Conservation (phyloP, 352 stramenopile genomes). For the Phytophthora rubi region DNA sequence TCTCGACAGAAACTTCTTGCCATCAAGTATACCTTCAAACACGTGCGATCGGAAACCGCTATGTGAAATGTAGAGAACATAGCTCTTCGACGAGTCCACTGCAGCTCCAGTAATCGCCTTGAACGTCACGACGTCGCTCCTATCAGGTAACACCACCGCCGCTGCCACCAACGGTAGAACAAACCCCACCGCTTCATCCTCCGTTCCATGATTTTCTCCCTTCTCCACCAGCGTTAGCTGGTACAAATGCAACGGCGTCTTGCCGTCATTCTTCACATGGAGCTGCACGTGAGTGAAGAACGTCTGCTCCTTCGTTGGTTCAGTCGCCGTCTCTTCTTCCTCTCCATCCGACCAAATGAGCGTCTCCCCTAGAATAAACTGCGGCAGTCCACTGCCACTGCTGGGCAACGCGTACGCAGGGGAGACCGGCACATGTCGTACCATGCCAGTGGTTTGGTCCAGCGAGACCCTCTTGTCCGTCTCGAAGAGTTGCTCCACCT, state of each 20-base stretch:
- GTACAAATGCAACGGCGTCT: constrained; percentile 59
- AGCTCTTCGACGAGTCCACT: constrained; percentile 39
- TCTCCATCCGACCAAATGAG: constrained; percentile 45
- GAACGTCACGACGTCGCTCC: constrained; percentile 34
- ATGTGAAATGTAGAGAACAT: constrained; percentile 69
- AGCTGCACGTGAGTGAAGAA: constrained; percentile 49
- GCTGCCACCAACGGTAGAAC: constrained; percentile 41
- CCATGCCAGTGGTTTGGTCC: constrained; percentile 35
- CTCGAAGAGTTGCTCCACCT: constrained; percentile 40
- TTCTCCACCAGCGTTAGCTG: constrained; percentile 40
- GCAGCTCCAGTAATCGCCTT: constrained; percentile 35
- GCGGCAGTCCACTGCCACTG: constrained; percentile 50
- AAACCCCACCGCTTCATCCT: constrained; percentile 15
- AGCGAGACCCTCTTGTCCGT: constrained; percentile 30
- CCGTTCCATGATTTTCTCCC: not conserved
- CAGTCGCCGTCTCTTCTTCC: not conserved
- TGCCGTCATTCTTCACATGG: constrained; percentile 46
- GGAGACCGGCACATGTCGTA: constrained; percentile 40
- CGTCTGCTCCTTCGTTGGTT: constrained; percentile 11
- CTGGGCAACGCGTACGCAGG: constrained; percentile 42
- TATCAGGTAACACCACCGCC: constrained; percentile 38
- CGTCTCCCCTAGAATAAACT: constrained; percentile 44
- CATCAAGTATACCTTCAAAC: constrained; percentile 52
- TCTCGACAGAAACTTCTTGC: constrained; percentile 46
- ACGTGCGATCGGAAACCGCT: constrained; percentile 60